Conservation (phyloP, 352 stramenopile genomes). For the Saprolegnia diclina region DNA sequence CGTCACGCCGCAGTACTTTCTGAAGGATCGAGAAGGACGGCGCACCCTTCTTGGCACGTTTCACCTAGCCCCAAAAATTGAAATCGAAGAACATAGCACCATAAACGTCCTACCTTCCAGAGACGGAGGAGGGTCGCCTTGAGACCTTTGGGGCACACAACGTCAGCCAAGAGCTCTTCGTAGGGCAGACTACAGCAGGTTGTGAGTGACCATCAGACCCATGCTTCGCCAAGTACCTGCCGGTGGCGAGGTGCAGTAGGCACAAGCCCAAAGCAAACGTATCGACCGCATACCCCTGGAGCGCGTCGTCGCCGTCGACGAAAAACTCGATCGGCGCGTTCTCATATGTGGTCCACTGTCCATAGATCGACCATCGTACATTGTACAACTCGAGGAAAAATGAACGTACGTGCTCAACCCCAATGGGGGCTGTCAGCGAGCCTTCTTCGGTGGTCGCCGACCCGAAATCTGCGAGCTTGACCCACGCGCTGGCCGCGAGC, state of each 20-base stretch:
- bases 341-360: constrained; percentile 96
- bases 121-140: constrained; percentile 76
- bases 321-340: constrained; percentile 97
- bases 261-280: constrained; percentile 94
- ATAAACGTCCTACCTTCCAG: constrained; percentile 88
- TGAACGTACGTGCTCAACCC: constrained; percentile 60
- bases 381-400: too few species aligned
- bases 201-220: too few species aligned
- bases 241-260: constrained; percentile 95
- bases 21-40: constrained; percentile 66
- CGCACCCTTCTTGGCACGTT: constrained; percentile 35
- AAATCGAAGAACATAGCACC: too few species aligned
- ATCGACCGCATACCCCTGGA: constrained; percentile 91
- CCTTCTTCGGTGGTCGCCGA: constrained; percentile 88
- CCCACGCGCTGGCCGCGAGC: constrained; percentile 72
- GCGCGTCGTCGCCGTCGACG: constrained; percentile 85
- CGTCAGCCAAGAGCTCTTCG: constrained; percentile 94
- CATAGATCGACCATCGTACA: background rate
- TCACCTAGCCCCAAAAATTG: too few species aligned
- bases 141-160: constrained; percentile 85
- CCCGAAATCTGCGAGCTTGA: constrained; percentile 98
- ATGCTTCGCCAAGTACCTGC: too few species aligned
- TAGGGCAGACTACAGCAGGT: constrained; percentile 87
- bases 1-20: constrained; percentile 47
- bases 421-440: constrained; percentile 87